phyloP scores from a whole-genome alignment of 1,284 basidiomycete species.

The Lignosus rhinocerotis region DNA sequence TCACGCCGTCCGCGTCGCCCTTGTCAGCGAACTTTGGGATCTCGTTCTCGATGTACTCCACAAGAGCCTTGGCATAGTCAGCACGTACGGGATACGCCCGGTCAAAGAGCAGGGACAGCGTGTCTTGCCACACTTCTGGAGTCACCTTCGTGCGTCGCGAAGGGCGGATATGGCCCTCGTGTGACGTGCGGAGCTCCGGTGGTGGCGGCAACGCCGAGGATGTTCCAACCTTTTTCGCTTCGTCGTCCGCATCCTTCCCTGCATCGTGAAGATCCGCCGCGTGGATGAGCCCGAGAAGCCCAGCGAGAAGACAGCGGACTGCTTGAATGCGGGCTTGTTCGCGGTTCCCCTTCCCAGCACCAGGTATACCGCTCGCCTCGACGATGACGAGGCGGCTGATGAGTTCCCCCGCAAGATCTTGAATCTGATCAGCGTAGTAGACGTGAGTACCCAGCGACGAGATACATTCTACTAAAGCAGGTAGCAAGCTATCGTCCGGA shows the following conservation, averaged over 20 bases:
- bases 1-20: slow-evolving; percentile 45
- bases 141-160: slow-evolving; percentile 71
- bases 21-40: slow-evolving; percentile 62
- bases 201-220: slow-evolving; percentile 16
- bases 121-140: slow-evolving; percentile 88
- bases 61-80: slow-evolving; percentile 72
- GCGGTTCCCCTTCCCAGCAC: slow-evolving; percentile 44
- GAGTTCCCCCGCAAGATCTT: slow-evolving; percentile 88
- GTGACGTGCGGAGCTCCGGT: slow-evolving; percentile 15
- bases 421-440: slow-evolving; percentile 96
- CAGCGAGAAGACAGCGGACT: slow-evolving; percentile 73
- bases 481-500: slow-evolving; percentile 68
- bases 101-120: slow-evolving; percentile 81
- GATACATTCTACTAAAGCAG: slow-evolving; percentile 77
- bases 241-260: slow-evolving; percentile 34
- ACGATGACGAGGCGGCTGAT: slow-evolving; percentile 74
- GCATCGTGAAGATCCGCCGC: slow-evolving; percentile 55
- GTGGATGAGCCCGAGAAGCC: slow-evolving; percentile 70
- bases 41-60: slow-evolving; percentile 76
- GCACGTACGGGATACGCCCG: slow-evolving; percentile 70
- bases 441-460: slow-evolving; percentile 86
- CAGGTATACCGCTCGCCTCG: slow-evolving; percentile 63
- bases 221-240: slow-evolving; percentile 25
- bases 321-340: slow-evolving; percentile 62
- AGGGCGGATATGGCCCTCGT: slow-evolving; percentile 29